Conservation (phyloP, 106 monocot genomes). For the Dioscorea zingiberensis region DNA sequence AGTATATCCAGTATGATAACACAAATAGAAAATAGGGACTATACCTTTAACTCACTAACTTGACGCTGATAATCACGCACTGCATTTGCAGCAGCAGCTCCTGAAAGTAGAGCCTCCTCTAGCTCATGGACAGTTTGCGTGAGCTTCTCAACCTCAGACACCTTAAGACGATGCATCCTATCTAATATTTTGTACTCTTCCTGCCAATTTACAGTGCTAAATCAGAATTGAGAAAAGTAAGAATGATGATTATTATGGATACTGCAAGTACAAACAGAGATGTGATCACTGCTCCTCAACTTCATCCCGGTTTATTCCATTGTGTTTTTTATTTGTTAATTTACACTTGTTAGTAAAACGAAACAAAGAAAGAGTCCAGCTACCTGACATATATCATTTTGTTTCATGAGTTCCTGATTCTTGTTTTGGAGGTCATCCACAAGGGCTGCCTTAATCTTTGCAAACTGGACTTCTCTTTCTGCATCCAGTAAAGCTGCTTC, state of each 20-base stretch:
- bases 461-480: slow-evolving; percentile 71
- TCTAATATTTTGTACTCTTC: slow-evolving; percentile 91
- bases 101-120: slow-evolving; percentile 84
- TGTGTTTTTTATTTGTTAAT: no score
- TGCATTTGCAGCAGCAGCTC: slow-evolving; percentile 83
- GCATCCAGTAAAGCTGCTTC: slow-evolving; percentile 74
- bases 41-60: slow-evolving; percentile 57
- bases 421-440: slow-evolving; percentile 84
- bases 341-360: neutral
- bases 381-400: slow-evolving; percentile 85
- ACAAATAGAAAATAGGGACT: neutral
- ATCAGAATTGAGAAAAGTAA: neutral
- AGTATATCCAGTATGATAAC: neutral
- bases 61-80: slow-evolving; percentile 84
- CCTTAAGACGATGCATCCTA: slow-evolving; percentile 81
- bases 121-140: slow-evolving; percentile 59
- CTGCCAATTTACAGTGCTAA: slow-evolving; percentile 18
- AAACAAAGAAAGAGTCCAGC: neutral
- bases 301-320: no score
- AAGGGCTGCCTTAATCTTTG: slow-evolving; percentile 68
- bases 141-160: slow-evolving; percentile 83
- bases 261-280: neutral
- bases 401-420: slow-evolving; percentile 77
- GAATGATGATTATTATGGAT: neutral
- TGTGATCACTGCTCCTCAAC: neutral